Evolutionary conservation across 768 basidiomycete species (phyloP).

Genomic region (Lentinula detonsa): DNA sequence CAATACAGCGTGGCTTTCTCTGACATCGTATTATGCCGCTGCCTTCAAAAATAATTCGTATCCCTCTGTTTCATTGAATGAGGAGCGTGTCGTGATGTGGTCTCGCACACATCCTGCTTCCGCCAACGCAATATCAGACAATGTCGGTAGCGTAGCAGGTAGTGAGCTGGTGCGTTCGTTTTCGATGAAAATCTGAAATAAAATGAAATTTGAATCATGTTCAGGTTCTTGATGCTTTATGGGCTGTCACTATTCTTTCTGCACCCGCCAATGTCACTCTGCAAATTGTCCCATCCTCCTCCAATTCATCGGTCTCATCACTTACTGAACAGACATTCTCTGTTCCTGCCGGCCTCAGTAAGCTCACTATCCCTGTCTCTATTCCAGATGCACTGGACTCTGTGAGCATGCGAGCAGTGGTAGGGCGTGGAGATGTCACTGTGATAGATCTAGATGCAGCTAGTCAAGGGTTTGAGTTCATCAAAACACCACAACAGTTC

Average conservation of each 20-base stretch:
- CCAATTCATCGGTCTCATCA: conserved; percentile 25
- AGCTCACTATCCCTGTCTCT: conserved; percentile 51
- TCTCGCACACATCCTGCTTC: conserved; percentile 57
- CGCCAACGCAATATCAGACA: conserved; percentile 45
- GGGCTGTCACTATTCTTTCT: conserved; percentile 63
- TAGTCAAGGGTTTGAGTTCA: neutral
- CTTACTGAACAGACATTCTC: conserved; percentile 35
- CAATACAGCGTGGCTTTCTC: conserved; percentile 50
- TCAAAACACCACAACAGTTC: conserved; percentile 1
- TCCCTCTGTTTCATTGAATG: conserved; percentile 52
- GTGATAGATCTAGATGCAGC: conserved; percentile 2
- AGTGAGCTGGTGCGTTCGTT: conserved; percentile 43
- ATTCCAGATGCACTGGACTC: neutral
- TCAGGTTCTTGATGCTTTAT: conserved; percentile 58
- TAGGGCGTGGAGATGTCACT: neutral
- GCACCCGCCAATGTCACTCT: conserved; percentile 46
- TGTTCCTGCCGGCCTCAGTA: conserved; percentile 53
- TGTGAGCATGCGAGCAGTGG: conserved; percentile 1
- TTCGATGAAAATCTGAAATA: neutral
- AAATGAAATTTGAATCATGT: conserved; percentile 9
- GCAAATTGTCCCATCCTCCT: neutral
- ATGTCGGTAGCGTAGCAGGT: conserved; percentile 49
- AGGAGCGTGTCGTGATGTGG: conserved; percentile 53
- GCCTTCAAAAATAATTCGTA: conserved; percentile 68
- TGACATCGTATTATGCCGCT: conserved; percentile 60